Base-by-base conservation (phyloP, 371 early-diverging fungal species). In the Blakeslea trispora region DNA sequence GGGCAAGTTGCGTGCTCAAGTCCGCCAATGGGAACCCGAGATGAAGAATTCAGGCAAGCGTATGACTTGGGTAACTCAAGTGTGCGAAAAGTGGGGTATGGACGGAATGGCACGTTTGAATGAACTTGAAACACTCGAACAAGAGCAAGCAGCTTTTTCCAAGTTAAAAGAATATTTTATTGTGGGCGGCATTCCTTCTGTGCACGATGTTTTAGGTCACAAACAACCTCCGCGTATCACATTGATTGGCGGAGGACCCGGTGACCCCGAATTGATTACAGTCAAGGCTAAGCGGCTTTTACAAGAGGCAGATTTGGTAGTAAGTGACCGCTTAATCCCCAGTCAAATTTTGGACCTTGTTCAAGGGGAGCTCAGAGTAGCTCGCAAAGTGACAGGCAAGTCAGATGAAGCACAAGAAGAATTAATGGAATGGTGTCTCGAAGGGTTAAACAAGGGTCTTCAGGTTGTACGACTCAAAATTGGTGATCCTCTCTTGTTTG, bases 401-500 rank as follows among this genome's bases (percentile, higher is more conserved):
- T 81, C 80, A 6, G 89, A 87, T 58, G 74, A 73, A 24, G 86
- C 91, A 5, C 94, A 92, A 56, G 81, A 88, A 45, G 88, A 87
- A 42, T 69, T 90, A 41, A 55, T 72, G 53, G 76, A 75, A 28
- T 84, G 88, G 77, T 88, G 87, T 50, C 67, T 91, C 28, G 83
- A 84, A 47, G 91, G 85, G 15, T 70, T 92, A 22, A 53, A 74
- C 7, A 67, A 79, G 31, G 90, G 90, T 17, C 71, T 81, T 64
- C 75, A 69, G 1, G 95, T 96, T 5, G 91, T 92, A 24, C 75
- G 96, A 44, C 79, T 96, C 51, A 94, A 96, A 79, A 88, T 88
- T 50, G 96, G 96, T 5, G 94, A 94, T 59, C 93, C 94, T 14
- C 88, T 92, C 61, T 79, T 96, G 41, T 96, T 91, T 68, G 95